These are phyloP conservation scores for Cadophora malorum DNA, from an alignment of 2,329 filamentous ascomycete species.

Conservation along the genomic window DNA sequence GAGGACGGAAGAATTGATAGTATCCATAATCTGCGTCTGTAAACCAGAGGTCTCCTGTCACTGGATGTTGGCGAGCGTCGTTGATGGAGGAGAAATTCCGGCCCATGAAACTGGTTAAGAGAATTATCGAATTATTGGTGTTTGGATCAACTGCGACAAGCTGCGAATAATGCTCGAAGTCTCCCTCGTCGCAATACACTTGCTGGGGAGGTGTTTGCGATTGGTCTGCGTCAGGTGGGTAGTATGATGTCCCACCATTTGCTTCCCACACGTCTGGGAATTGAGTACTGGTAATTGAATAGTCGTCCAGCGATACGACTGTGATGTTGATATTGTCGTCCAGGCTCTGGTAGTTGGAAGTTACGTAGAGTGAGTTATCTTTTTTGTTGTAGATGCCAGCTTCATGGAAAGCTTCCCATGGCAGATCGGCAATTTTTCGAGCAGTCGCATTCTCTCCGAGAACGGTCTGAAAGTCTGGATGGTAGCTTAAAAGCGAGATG, in stretches of 20 bases:
- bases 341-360: slow-evolving; percentile 17
- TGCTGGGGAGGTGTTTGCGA: slow-evolving; percentile 20
- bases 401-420: slow-evolving; percentile 24
- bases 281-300: slow-evolving; percentile 19
- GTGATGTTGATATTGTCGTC: slow-evolving; percentile 23
- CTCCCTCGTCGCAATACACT: slow-evolving; percentile 20
- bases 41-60: slow-evolving; percentile 23
- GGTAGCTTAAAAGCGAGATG: slow-evolving; percentile 20
- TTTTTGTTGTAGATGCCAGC: slow-evolving; percentile 23
- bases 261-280: slow-evolving; percentile 19
- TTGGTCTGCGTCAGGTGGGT: slow-evolving; percentile 20
- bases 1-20: slow-evolving; percentile 9
- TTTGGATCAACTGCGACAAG: slow-evolving; percentile 18
- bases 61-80: slow-evolving; percentile 21
- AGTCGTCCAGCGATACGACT: slow-evolving; percentile 20
- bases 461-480: slow-evolving; percentile 6
- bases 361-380: slow-evolving; percentile 21
- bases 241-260: slow-evolving; percentile 19
- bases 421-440: slow-evolving; percentile 21
- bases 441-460: slow-evolving; percentile 18
- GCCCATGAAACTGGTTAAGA: slow-evolving; percentile 18
- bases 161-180: slow-evolving; percentile 19
- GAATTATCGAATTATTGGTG: slow-evolving; percentile 13
- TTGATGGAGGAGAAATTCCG: slow-evolving; percentile 23
- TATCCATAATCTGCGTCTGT: slow-evolving; percentile 22